Evolutionary conservation across 805 yeast species (phyloP).

Genomic region (Pichia nanzhaoensis): DNA sequence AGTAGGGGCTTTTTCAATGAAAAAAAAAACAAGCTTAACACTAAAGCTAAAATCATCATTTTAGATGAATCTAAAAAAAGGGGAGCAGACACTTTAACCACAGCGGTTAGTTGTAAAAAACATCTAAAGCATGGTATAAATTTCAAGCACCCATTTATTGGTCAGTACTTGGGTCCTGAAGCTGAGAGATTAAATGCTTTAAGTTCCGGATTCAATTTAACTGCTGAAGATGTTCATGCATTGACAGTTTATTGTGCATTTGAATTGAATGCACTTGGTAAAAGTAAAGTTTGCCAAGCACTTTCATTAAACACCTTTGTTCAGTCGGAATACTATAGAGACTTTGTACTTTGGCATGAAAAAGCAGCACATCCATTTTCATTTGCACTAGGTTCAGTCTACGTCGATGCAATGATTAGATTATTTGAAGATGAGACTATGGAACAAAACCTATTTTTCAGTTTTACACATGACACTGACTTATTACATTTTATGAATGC

Average conservation of each 20-base stretch:
- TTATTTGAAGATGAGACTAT: constrained; percentile 20
- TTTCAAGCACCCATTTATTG: constrained; percentile 14
- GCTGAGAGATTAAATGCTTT: constrained; percentile 48
- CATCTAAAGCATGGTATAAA: constrained; percentile 26
- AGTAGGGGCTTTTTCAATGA: constrained; percentile 48
- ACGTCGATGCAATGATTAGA: constrained; percentile 39
- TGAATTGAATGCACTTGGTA: constrained; percentile 65
- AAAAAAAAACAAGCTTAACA: constrained; percentile 32
- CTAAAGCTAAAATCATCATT: constrained; percentile 31
- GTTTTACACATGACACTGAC: constrained; percentile 59
- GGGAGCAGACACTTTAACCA: constrained; percentile 58
- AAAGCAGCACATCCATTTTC: constrained; percentile 53
- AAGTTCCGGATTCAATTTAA: constrained; percentile 49
- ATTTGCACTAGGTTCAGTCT: constrained; percentile 54
- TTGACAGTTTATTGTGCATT: constrained; percentile 65
- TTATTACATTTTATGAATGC: constrained; percentile 57
- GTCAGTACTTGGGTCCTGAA: constrained; percentile 30
- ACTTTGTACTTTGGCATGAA: constrained; percentile 52
- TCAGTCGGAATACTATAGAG: constrained; percentile 53
- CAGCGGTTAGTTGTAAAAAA: constrained; percentile 39
- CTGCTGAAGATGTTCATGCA: constrained; percentile 43
- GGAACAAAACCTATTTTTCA: constrained; percentile 45
- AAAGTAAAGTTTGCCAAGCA: constrained; percentile 58
- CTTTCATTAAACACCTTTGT: constrained; percentile 65
- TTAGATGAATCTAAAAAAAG: constrained; percentile 39